phyloP scores from a whole-genome alignment of 2,329 filamentous ascomycete genomes.

The Ophiobolus disseminans region DNA sequence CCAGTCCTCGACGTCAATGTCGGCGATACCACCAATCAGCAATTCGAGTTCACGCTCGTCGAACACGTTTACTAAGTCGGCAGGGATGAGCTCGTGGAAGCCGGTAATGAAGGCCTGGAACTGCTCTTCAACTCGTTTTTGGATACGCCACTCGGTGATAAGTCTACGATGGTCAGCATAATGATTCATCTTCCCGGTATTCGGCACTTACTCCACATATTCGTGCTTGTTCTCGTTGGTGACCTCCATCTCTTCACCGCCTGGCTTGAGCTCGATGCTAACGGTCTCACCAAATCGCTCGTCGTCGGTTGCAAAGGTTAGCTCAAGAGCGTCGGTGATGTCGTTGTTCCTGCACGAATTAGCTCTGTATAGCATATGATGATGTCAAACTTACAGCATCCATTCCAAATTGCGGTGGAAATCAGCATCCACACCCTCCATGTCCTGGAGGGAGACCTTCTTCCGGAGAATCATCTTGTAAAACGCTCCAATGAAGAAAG shows the following conservation, averaged over 20 bases:
- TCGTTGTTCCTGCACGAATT: conserved; percentile 75
- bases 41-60: conserved; percentile 97
- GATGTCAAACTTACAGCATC: conserved; percentile 70
- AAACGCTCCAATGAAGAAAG: conserved; percentile 97
- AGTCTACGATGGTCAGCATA: conserved; percentile 59
- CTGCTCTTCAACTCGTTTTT: conserved; percentile 97
- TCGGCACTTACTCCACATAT: conserved; percentile 80
- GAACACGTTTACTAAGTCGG: conserved; percentile 97
- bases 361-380: conserved; percentile 1
- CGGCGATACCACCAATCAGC: conserved; percentile 97
- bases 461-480: conserved; percentile 99
- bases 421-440: conserved; percentile 98
- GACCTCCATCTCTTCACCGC: conserved; percentile 89
- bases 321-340: conserved; percentile 91
- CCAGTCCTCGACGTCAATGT: conserved; percentile 99
- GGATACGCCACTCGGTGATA: conserved; percentile 98
- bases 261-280: conserved; percentile 90
- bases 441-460: conserved; percentile 87
- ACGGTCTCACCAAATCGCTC: conserved; percentile 95
- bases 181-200: background rate
- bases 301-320: conserved; percentile 96
- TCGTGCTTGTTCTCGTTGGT: conserved; percentile 99
- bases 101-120: conserved; percentile 98
- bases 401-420: conserved; percentile 96
- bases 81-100: conserved; percentile 96